Percentiles rank a stretch among this genome's conserved stretches.
phyloP scores from a whole-genome alignment of 2,329 filamentous ascomycete genomes.

The Endocalyx cinctus region DNA sequence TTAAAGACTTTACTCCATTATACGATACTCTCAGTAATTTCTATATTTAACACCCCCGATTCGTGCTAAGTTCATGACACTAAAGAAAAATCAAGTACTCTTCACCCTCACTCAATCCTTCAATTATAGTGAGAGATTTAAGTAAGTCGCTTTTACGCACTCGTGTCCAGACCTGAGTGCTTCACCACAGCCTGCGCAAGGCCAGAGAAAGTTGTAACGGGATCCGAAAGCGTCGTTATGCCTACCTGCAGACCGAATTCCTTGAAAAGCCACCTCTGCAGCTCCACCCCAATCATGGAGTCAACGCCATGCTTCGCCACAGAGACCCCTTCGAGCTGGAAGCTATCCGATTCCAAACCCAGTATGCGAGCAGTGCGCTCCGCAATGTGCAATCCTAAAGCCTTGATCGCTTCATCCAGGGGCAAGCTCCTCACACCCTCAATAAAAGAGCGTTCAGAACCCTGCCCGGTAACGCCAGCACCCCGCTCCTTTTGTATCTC shows the following conservation, averaged over 20 bases:
- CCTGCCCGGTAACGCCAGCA: neutral
- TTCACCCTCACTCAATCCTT: too few species aligned
- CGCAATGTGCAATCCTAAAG: constrained; percentile 3
- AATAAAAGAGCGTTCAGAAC: neutral
- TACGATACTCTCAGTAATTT: too few species aligned
- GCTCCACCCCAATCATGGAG: constrained; percentile 7
- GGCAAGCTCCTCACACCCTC: neutral
- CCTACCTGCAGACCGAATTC: constrained; percentile 6
- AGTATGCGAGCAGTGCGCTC: constrained; percentile 6
- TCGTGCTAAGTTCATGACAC: too few species aligned
- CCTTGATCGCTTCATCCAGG: neutral
- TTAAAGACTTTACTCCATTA: too few species aligned
- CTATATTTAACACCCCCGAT: too few species aligned
- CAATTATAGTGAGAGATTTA: too few species aligned
- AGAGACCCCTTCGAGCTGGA: constrained; percentile 5
- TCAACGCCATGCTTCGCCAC: constrained; percentile 3
- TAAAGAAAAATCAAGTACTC: too few species aligned
- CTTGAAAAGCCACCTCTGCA: constrained; percentile 5
- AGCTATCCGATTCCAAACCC: constrained; percentile 2
- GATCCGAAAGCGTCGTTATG: constrained; percentile 2
- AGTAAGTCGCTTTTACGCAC: too few species aligned
- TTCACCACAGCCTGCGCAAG: neutral
- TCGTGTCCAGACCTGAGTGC: constrained; percentile 1
- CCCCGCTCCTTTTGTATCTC: neutral
- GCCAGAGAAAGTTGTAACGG: constrained; percentile 3